Evolutionary conservation across 345 rosid genomes (phyloP).

Genomic region (Euclidium syriacum): DNA sequence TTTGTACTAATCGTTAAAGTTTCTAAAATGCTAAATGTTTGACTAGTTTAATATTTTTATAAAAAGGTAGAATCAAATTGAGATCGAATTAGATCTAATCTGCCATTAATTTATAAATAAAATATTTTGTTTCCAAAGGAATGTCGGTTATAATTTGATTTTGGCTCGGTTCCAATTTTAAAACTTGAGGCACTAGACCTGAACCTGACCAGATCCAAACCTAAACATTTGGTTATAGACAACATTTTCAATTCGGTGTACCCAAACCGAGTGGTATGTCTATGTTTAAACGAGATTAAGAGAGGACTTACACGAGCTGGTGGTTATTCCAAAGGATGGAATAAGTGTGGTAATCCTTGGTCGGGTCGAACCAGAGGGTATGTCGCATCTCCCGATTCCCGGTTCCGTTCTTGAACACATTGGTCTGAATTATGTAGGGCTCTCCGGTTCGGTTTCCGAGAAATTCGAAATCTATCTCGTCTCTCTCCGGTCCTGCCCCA

Average conservation of each 20-base stretch:
- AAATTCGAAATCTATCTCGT: conserved; percentile 94
- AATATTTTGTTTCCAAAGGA: not conserved
- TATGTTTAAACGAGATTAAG: not conserved
- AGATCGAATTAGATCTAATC: not conserved
- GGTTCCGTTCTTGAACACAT: conserved; percentile 84
- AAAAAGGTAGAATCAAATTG: too few relatives aligned
- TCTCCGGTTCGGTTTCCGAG: conserved; percentile 87
- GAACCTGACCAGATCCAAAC: not conserved
- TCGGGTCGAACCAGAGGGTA: conserved; percentile 94
- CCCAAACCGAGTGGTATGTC: not conserved
- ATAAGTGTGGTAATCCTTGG: conserved; percentile 72
- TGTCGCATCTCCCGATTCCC: conserved; percentile 93
- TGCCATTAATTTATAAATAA: too few relatives aligned
- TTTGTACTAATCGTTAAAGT: not conserved
- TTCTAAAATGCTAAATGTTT: not conserved
- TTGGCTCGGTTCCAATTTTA: not conserved
- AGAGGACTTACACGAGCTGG: conserved; percentile 57
- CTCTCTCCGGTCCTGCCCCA: conserved; percentile 93
- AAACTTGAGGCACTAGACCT: not conserved
- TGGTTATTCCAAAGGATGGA: conserved; percentile 79
- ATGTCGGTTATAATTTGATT: not conserved
- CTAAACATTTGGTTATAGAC: not conserved
- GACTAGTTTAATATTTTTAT: too few relatives aligned
- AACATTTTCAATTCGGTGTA: not conserved
- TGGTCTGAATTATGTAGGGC: conserved; percentile 86